Conservation (phyloP, 345 rosid species). For the Corchorus olitorius region DNA sequence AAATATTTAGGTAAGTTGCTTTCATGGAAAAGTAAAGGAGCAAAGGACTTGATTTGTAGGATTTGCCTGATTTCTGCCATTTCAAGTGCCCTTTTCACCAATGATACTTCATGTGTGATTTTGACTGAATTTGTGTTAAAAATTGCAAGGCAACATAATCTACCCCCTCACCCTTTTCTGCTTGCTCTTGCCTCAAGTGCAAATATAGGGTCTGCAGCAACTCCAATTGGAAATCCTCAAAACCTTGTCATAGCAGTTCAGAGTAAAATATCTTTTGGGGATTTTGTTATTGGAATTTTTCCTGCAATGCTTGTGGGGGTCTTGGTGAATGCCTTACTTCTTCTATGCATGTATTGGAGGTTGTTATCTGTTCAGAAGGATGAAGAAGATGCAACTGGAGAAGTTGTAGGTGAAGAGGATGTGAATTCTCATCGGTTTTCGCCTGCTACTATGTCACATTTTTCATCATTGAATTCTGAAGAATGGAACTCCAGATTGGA, state of each 20-base stretch:
- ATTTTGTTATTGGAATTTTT: constrained; percentile 58
- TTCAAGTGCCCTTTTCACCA: constrained; percentile 86
- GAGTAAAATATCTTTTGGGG: constrained; percentile 62
- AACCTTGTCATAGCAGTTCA: constrained; percentile 79
- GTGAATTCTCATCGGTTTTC: constrained; percentile 64
- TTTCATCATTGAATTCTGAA: constrained; percentile 42
- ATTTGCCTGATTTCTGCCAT: constrained; percentile 71
- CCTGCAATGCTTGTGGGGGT: constrained; percentile 75
- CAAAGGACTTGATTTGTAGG: constrained; percentile 70
- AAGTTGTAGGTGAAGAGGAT: constrained; percentile 54
- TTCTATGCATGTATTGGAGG: constrained; percentile 71
- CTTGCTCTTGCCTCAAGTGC: constrained; percentile 88
- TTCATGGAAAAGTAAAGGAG: constrained; percentile 70
- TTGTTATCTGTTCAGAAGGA: constrained; percentile 59
- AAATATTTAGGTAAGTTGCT: constrained; percentile 70
- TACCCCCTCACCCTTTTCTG: constrained; percentile 77
- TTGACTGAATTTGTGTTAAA: constrained; percentile 81
- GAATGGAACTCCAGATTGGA: constrained; percentile 47
- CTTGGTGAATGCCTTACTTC: constrained; percentile 52
- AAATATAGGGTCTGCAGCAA: constrained; percentile 82
- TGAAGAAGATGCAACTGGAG: constrained; percentile 44
- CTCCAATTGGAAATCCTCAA: constrained; percentile 93
- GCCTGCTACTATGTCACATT: constrained; percentile 68
- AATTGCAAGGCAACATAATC: constrained; percentile 76
- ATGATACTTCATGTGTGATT: constrained; percentile 80